phyloP scores from a whole-genome alignment of 768 basidiomycete species.

The Thelephora aurantiotincta region DNA sequence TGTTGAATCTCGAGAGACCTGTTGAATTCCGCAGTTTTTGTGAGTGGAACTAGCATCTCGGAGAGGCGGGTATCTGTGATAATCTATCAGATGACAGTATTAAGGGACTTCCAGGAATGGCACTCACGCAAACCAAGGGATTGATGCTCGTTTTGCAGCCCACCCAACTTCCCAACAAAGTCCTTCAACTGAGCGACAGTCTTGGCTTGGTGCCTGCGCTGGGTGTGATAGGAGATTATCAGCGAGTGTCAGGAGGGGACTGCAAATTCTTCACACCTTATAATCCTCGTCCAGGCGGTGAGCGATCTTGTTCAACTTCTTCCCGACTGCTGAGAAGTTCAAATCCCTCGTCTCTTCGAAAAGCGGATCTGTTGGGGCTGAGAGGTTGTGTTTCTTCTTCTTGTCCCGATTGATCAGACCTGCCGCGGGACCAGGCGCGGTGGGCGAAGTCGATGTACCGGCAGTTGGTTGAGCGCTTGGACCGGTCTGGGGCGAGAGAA shows the following conservation, averaged over 20 bases:
- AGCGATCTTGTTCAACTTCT: conserved; percentile 67
- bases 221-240: neutral
- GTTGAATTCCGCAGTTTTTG: conserved; percentile 79
- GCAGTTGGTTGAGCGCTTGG: conserved; percentile 18
- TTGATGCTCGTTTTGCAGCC: conserved; percentile 85
- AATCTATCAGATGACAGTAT: neutral
- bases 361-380: conserved; percentile 65
- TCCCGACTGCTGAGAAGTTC: conserved; percentile 86
- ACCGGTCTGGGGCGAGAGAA: conserved; percentile 42
- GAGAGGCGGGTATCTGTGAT: conserved; percentile 78
- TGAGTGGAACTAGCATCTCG: conserved; percentile 80
- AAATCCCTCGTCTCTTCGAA: conserved; percentile 76
- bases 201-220: conserved; percentile 79
- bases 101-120: neutral
- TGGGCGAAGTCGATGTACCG: conserved; percentile 12
- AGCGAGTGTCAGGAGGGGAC: neutral
- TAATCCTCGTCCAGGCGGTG: conserved; percentile 84
- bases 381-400: conserved; percentile 81
- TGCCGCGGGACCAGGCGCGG: conserved; percentile 26
- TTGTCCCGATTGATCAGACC: conserved; percentile 53
- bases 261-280: conserved; percentile 35
- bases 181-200: conserved; percentile 85
- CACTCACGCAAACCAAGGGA: conserved; percentile 75
- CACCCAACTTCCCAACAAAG: conserved; percentile 91
- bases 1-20: conserved; percentile 91